Evolutionary conservation across 768 basidiomycete species (phyloP).

Genomic region (Chiua virens): DNA sequence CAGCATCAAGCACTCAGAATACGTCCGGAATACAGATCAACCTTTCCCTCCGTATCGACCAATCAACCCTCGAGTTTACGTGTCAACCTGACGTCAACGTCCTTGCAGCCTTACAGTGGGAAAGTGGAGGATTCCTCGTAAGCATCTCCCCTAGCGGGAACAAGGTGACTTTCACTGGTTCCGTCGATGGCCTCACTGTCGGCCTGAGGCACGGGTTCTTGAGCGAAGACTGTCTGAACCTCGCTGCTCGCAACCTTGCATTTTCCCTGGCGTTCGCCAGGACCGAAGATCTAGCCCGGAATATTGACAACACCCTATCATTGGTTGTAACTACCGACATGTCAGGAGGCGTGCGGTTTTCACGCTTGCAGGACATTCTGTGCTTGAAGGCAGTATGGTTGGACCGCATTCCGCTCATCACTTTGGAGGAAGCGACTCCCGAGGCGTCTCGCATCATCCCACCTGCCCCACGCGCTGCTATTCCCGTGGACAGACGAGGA

Average conservation of each 20-base stretch:
- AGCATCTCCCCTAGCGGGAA: conserved; percentile 73
- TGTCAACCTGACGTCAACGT: conserved; percentile 94
- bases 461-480: conserved; percentile 9
- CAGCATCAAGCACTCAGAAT: conserved; percentile 15
- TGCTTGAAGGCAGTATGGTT: conserved; percentile 97
- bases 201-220: conserved; percentile 84
- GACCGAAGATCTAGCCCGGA: conserved; percentile 36
- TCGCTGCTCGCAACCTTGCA: conserved; percentile 79
- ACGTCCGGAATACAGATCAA: conserved; percentile 65
- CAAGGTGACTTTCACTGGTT: conserved; percentile 73
- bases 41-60: conserved; percentile 89
- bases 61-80: conserved; percentile 81
- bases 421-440: conserved; percentile 34
- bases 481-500: conserved; percentile 34
- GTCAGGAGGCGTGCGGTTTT: conserved; percentile 74
- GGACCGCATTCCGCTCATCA: conserved; percentile 79
- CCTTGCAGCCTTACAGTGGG: conserved; percentile 87
- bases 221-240: conserved; percentile 76
- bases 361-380: conserved; percentile 86
- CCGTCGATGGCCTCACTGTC: conserved; percentile 76
- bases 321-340: conserved; percentile 85
- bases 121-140: conserved; percentile 88
- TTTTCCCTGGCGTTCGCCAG: conserved; percentile 75
- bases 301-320: conserved; percentile 57
- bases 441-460: conserved; percentile 19